Conservation (phyloP, 345 rosid species). For the Dipteronia dyeriana region DNA sequence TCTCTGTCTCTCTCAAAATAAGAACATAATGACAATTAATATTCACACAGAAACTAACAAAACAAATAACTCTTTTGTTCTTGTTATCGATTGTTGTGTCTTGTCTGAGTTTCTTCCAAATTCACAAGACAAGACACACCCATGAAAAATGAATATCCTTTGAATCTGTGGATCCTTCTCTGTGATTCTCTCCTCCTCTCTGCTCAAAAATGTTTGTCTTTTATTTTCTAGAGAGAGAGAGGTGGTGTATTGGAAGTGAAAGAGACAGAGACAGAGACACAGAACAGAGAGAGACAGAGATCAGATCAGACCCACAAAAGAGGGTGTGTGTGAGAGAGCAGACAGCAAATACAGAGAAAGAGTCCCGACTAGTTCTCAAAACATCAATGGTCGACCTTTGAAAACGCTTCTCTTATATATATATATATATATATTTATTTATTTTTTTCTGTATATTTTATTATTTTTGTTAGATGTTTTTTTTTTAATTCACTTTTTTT, state of each 20-base stretch:
- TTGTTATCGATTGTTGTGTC: not conserved
- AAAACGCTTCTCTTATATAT: not conserved
- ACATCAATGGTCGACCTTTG: conserved; percentile 1
- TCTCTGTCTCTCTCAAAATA: not conserved
- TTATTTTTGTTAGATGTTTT: too few relatives aligned
- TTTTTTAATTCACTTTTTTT: too few relatives aligned
- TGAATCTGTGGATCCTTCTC: too few relatives aligned
- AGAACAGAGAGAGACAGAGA: not conserved
- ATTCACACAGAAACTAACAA: not conserved
- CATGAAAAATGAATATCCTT: not conserved
- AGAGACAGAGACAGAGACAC: not conserved
- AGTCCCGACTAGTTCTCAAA: not conserved
- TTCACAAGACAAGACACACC: not conserved
- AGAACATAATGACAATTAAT: not conserved
- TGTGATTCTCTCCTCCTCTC: too few relatives aligned
- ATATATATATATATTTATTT: too few relatives aligned
- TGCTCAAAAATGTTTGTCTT: not conserved
- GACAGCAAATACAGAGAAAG: not conserved
- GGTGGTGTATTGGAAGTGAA: too few relatives aligned
- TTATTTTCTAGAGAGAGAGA: not conserved
- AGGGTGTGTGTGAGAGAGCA: not conserved
- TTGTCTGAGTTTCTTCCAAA: not conserved
- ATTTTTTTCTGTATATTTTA: too few relatives aligned
- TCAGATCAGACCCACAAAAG: not conserved
- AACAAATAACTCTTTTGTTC: not conserved